Conservation (phyloP, 129 eudicot species). For the Cynara cardunculus region DNA sequence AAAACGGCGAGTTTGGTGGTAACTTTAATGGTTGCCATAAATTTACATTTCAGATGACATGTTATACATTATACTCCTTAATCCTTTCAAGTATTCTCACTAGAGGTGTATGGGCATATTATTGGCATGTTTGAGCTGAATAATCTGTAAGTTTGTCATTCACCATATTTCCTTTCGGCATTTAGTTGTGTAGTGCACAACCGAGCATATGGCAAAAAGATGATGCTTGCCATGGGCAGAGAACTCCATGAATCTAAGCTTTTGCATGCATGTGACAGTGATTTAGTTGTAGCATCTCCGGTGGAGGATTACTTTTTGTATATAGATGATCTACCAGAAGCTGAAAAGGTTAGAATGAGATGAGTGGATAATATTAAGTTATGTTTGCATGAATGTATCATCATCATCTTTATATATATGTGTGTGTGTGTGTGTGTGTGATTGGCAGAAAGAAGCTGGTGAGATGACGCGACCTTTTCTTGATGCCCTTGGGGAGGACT, state of each 20-base stretch:
- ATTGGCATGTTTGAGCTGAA: constrained; percentile 99
- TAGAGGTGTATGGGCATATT: constrained; percentile 84
- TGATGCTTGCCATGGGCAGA: constrained; percentile 3
- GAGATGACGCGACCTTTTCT: constrained; percentile 60
- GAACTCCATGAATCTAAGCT: constrained; percentile 1
- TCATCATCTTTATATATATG: neutral
- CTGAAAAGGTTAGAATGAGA: constrained; percentile 58
- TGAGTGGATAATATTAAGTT: neutral
- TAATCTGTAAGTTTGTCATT: constrained; percentile 78
- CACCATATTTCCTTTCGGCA: neutral
- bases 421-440: neutral
- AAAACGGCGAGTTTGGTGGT: constrained; percentile 2
- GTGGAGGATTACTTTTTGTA: constrained; percentile 85
- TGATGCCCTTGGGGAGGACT: constrained; percentile 95
- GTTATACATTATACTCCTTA: constrained; percentile 40
- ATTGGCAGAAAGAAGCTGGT: constrained; percentile 66
- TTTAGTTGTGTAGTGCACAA: neutral
- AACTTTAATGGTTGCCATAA: neutral
- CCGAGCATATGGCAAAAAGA: neutral
- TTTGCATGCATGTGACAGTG: constrained; percentile 45
- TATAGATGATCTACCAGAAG: constrained; percentile 75
- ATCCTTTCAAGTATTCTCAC: constrained; percentile 77
- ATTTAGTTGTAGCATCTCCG: constrained; percentile 93
- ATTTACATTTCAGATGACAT: neutral
- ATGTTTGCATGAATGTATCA: constrained; percentile 1